phyloP scores from a whole-genome alignment of 495 filamentous ascomycete genomes.

The Ascobolus immersus region DNA sequence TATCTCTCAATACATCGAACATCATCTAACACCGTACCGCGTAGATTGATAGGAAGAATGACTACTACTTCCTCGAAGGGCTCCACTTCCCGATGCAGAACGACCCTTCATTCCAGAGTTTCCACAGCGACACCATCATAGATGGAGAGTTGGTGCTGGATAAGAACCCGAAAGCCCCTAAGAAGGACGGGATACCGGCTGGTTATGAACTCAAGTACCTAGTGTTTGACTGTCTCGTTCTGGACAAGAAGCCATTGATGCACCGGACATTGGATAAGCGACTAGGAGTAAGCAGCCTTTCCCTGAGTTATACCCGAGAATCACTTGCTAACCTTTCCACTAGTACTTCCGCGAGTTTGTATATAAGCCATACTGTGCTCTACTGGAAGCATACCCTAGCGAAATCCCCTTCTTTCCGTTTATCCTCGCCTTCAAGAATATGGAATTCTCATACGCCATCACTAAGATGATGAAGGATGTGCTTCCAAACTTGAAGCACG shows the following conservation, averaged over 20 bases:
- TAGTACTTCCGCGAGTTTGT: conserved; percentile 52
- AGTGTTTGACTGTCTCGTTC: conserved; percentile 73
- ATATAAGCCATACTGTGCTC: conserved; percentile 48
- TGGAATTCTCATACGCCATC: conserved; percentile 67
- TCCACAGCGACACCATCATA: conserved; percentile 58
- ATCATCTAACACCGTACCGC: not conserved
- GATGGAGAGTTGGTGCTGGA: conserved; percentile 89
- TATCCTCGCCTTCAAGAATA: conserved; percentile 51
- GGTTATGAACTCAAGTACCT: conserved; percentile 56
- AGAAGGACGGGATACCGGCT: no score
- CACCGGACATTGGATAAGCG: conserved; percentile 63
- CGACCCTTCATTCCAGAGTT: conserved; percentile 30
- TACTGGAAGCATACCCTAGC: conserved; percentile 41
- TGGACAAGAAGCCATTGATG: conserved; percentile 55
- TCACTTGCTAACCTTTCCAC: conserved; percentile 4
- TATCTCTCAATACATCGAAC: not conserved
- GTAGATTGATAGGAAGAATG: conserved; percentile 81
- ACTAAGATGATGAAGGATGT: conserved; percentile 73
- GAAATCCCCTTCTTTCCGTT: conserved; percentile 50
- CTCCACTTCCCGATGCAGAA: conserved; percentile 57
- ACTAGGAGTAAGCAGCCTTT: conserved; percentile 24
- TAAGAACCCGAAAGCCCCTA: no score
- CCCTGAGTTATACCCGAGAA: not conserved
- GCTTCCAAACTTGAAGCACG: conserved; percentile 60
- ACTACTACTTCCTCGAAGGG: conserved; percentile 59